These are phyloP conservation scores for Heliocybe sulcata DNA, from an alignment of 1,284 basidiomycete genomes.

Conservation along the genomic window DNA sequence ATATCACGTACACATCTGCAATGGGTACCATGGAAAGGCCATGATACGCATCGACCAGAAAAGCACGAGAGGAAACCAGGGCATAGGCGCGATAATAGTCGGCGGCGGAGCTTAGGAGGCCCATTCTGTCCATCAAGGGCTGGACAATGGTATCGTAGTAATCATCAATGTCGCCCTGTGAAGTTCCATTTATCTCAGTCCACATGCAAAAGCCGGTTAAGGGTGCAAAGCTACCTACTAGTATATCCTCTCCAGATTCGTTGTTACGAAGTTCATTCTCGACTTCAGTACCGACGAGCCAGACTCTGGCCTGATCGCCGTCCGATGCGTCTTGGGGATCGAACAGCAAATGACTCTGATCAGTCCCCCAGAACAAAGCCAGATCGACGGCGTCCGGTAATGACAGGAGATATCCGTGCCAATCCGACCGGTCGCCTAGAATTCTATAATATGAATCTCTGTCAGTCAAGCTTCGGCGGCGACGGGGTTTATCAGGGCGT, in stretches of 20 bases:
- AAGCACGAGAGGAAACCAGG: slow-evolving; percentile 82
- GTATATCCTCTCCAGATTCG: slow-evolving; percentile 2
- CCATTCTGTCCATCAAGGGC: slow-evolving; percentile 24
- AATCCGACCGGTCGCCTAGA: slow-evolving; percentile 40
- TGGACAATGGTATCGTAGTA: slow-evolving; percentile 39
- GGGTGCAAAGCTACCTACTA: not conserved
- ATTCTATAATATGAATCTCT: slow-evolving; percentile 20
- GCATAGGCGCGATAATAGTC: slow-evolving; percentile 66
- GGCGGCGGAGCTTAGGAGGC: not conserved
- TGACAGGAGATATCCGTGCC: slow-evolving; percentile 64
- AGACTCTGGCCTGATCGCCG: slow-evolving; percentile 22
- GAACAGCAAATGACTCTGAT: slow-evolving; percentile 14
- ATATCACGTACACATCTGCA: slow-evolving; percentile 67
- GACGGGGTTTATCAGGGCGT: not conserved
- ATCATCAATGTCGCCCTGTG: slow-evolving; percentile 36
- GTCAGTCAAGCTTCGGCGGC: not conserved
- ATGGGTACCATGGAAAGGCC: slow-evolving; percentile 84
- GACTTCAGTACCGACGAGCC: slow-evolving; percentile 42
- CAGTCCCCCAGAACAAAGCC: slow-evolving; percentile 55
- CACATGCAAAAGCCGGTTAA: not conserved
- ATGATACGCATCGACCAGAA: slow-evolving; percentile 83
- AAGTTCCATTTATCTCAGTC: not conserved
- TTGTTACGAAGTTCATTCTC: slow-evolving; percentile 18
- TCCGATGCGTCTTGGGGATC: slow-evolving; percentile 10
- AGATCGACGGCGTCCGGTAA: slow-evolving; percentile 52